phyloP scores from a whole-genome alignment of 106 monocot species.

The Acorus calamus region DNA sequence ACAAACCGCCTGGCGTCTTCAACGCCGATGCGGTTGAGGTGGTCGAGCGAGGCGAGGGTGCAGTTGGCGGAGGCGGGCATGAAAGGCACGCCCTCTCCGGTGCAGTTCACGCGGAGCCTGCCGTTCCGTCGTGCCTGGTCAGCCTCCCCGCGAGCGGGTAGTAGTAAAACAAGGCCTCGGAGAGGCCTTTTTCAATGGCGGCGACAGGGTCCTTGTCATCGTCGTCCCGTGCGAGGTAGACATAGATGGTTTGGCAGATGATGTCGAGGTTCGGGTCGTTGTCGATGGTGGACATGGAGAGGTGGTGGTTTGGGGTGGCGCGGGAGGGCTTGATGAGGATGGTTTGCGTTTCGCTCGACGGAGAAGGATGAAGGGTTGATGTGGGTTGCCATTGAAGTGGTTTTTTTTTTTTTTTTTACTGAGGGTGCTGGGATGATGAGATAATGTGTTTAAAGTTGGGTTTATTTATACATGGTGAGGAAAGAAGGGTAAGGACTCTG shows the following conservation, averaged over 20 bases:
- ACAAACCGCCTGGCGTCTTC: not conserved
- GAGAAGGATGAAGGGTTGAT: not conserved
- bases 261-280: constrained; percentile 3
- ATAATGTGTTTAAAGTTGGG: too few species aligned
- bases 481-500: too few species aligned
- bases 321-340: not conserved
- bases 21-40: not conserved
- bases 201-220: not conserved
- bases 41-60: constrained; percentile 1
- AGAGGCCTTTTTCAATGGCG: not conserved
- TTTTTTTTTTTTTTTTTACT: too few species aligned
- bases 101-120: not conserved
- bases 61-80: not conserved
- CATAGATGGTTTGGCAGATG: constrained; percentile 1
- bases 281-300: constrained; percentile 3
- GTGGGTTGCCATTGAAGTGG: too few species aligned
- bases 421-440: too few species aligned
- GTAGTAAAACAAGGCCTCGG: not conserved
- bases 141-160: constrained; percentile 1
- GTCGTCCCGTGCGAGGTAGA: not conserved
- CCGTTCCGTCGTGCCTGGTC: not conserved
- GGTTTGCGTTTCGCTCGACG: not conserved
- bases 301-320: not conserved
- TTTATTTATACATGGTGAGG: too few species aligned
- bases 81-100: constrained; percentile 1